Percentiles rank a stretch among this genome's conserved stretches.
Conservation (phyloP, 805 yeast genomes). For the Jamesozyma spencerorum region DNA sequence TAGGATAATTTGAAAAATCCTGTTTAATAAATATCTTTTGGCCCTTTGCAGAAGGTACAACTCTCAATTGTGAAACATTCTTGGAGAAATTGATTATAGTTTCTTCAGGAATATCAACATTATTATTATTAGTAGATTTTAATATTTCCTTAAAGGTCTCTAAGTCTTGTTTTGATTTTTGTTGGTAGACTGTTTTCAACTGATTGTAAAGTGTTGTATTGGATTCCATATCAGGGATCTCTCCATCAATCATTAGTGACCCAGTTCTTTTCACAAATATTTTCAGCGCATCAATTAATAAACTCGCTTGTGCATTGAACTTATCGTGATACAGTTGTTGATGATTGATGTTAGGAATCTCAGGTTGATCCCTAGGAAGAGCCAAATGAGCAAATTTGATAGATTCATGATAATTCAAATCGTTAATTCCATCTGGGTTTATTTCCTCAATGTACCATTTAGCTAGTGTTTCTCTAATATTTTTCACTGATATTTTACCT, state of each 20-base stretch:
- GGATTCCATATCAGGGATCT: constrained; percentile 83
- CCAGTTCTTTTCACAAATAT: constrained; percentile 2
- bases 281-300: constrained; percentile 6
- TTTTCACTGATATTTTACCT: background rate
- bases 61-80: constrained; percentile 31
- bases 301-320: constrained; percentile 6
- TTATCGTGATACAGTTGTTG: constrained; percentile 7
- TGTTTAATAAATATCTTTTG: no score
- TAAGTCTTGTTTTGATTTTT: constrained; percentile 46
- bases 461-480: background rate
- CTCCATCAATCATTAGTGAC: constrained; percentile 49
- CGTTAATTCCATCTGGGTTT: constrained; percentile 31
- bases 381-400: constrained; percentile 37
- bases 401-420: constrained; percentile 45
- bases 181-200: constrained; percentile 49
- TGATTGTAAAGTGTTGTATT: constrained; percentile 52
- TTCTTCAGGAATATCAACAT: background rate
- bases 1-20: no score
- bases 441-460: constrained; percentile 9
- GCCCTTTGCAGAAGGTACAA: constrained; percentile 29
- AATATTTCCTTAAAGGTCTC: constrained; percentile 30
- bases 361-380: constrained; percentile 3
- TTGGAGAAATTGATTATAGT: background rate
- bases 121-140: no score
- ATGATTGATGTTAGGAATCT: background rate